Percentiles rank a stretch among this genome's conserved stretches.
Conservation (phyloP, 148 eudicot species). For the Rhododendron molle region DNA sequence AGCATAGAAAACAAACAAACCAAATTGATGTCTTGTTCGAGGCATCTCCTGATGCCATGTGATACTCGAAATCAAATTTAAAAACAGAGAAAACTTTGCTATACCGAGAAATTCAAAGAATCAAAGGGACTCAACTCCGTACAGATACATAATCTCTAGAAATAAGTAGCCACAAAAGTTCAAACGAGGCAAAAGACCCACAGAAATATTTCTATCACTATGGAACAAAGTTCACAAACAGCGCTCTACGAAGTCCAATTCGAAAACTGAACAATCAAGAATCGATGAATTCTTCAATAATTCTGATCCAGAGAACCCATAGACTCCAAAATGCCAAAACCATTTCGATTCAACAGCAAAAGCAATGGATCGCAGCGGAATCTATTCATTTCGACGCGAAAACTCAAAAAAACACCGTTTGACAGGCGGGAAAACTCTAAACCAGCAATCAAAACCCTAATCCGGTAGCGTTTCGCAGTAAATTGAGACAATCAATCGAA, state of each 20-base stretch:
- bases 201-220: neutral
- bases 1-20: neutral
- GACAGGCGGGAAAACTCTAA: conserved; percentile 20
- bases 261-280: neutral
- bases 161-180: neutral
- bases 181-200: neutral
- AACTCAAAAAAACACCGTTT: conserved; percentile 15
- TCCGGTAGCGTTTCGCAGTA: neutral
- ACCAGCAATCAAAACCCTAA: conserved; percentile 34
- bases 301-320: neutral
- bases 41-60: neutral
- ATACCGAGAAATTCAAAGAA: neutral
- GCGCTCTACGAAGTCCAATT: neutral
- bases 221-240: neutral
- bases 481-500: conserved; percentile 4
- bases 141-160: neutral
- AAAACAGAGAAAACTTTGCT: neutral
- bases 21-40: neutral
- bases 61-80: neutral
- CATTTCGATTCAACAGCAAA: conserved; percentile 18
- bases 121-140: neutral
- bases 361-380: conserved; percentile 37
- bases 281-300: neutral
- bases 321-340: neutral
- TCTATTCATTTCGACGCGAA: conserved; percentile 10